Conservation (phyloP, 2,329 filamentous ascomycete genomes). For the Xylariales sp. region DNA sequence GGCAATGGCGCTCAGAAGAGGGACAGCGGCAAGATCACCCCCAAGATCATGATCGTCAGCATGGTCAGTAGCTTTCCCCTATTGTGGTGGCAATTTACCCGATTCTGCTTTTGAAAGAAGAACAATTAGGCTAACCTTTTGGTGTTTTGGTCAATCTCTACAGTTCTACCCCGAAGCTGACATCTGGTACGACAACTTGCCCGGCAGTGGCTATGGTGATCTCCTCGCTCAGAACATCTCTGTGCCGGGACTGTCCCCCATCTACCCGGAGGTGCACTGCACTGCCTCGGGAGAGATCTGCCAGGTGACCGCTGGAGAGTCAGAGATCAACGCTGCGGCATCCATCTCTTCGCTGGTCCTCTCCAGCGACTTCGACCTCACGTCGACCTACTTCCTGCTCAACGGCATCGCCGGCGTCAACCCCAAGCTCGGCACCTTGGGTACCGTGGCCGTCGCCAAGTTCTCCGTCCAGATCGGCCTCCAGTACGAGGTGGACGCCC, state of each 20-base stretch:
- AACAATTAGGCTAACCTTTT: no score
- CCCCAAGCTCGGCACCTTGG: conserved; percentile 62
- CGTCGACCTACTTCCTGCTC: conserved; percentile 65
- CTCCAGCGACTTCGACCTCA: conserved; percentile 59
- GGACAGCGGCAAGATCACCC: not conserved
- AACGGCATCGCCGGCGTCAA: conserved; percentile 73
- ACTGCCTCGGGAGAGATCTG: conserved; percentile 57
- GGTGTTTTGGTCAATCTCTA: no score
- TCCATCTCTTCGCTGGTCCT: conserved; percentile 61
- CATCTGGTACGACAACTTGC: conserved; percentile 6
- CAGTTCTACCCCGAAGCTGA: conserved; percentile 7
- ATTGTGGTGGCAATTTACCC: not conserved
- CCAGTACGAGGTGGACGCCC: conserved; percentile 70
- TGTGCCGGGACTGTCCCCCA: conserved; percentile 5
- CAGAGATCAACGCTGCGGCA: conserved; percentile 70
- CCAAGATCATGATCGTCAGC: conserved; percentile 6
- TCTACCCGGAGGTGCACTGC: conserved; percentile 61
- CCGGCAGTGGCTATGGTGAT: conserved; percentile 5
- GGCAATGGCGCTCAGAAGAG: not conserved
- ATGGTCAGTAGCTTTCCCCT: conserved; percentile 1
- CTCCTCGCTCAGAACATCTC: conserved; percentile 5
- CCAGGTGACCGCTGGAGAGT: conserved; percentile 64
- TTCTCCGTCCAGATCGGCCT: conserved; percentile 71
- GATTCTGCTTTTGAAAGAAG: not conserved
- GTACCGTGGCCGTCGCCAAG: conserved; percentile 61